A percentile compares a stretch with the other conserved stretches of the same genome.
Evolutionary conservation across 768 basidiomycete species (phyloP).

Genomic region (Russula foetens): DNA sequence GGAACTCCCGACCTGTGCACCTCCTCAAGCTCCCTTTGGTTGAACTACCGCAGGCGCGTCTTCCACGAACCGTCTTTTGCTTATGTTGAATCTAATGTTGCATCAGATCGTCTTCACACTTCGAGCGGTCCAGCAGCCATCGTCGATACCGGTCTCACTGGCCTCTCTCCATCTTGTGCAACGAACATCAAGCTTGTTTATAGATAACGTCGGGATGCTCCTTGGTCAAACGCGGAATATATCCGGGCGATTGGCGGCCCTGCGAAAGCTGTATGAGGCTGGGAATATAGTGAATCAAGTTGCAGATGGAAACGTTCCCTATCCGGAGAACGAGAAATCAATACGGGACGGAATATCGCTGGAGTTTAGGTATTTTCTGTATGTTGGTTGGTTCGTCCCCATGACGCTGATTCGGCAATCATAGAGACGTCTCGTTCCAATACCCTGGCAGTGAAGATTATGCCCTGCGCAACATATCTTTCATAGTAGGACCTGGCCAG

Average conservation of each 20-base stretch:
- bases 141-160: slow-evolving; percentile 18
- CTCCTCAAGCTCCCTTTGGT: slow-evolving; percentile 1
- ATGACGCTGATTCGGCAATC: slow-evolving; percentile 9
- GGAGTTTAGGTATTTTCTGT: slow-evolving; percentile 45
- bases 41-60: slow-evolving; percentile 18
- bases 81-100: background rate
- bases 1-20: background rate
- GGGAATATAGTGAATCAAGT: slow-evolving; percentile 51
- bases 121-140: slow-evolving; percentile 19
- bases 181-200: slow-evolving; percentile 45
- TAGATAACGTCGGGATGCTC: slow-evolving; percentile 37
- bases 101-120: slow-evolving; percentile 20
- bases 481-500: slow-evolving; percentile 61
- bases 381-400: slow-evolving; percentile 16
- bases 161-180: slow-evolving; percentile 42
- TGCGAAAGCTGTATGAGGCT: slow-evolving; percentile 61
- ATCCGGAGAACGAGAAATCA: slow-evolving; percentile 21
- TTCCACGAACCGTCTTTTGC: background rate
- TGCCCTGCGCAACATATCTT: slow-evolving; percentile 57
- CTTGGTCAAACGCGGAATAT: slow-evolving; percentile 49
- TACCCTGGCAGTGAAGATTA: slow-evolving; percentile 48
- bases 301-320: slow-evolving; percentile 41
- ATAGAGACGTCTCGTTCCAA: slow-evolving; percentile 61
- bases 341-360: slow-evolving; percentile 34
- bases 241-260: slow-evolving; percentile 41